Evolutionary conservation across 2,329 filamentous ascomycete genomes (phyloP).

Genomic region (Cryphonectria japonica): DNA sequence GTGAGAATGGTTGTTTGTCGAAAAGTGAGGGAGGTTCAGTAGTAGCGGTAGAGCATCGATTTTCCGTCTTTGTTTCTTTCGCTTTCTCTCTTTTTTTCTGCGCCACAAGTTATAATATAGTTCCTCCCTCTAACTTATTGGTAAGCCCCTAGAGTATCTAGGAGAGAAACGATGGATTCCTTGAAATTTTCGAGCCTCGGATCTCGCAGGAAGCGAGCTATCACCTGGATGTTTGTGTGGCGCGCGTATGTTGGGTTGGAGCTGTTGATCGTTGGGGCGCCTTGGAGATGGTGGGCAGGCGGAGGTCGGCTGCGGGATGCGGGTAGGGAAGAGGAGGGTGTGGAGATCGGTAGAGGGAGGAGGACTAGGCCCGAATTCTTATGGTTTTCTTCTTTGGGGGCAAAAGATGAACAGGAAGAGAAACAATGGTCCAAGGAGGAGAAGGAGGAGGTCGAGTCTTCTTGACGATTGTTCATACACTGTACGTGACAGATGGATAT

Average conservation of each 20-base stretch:
- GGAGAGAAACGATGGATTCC: not conserved
- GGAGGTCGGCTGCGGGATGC: constrained; percentile 9
- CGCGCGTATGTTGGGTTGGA: not conserved
- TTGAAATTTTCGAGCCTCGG: not conserved
- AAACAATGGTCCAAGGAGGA: not conserved
- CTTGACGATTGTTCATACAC: not conserved
- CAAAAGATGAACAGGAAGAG: not conserved
- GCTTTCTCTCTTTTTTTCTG: not conserved
- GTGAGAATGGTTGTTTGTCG: not conserved
- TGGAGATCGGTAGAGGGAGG: not conserved
- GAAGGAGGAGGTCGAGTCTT: not conserved
- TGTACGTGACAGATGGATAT: not conserved
- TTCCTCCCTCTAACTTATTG: not conserved
- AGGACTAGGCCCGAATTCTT: not conserved
- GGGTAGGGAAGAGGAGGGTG: not conserved
- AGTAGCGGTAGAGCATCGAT: not conserved
- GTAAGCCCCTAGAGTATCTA: not conserved
- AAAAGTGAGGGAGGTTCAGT: not conserved
- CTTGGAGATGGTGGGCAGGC: not conserved
- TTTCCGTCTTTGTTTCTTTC: not conserved
- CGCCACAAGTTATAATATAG: not conserved
- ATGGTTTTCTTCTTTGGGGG: not conserved
- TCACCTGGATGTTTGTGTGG: not conserved
- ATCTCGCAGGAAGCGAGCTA: not conserved
- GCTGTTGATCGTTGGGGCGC: not conserved